phyloP scores from a whole-genome alignment of 2,329 filamentous ascomycete species.

The Neonectria faginata region DNA sequence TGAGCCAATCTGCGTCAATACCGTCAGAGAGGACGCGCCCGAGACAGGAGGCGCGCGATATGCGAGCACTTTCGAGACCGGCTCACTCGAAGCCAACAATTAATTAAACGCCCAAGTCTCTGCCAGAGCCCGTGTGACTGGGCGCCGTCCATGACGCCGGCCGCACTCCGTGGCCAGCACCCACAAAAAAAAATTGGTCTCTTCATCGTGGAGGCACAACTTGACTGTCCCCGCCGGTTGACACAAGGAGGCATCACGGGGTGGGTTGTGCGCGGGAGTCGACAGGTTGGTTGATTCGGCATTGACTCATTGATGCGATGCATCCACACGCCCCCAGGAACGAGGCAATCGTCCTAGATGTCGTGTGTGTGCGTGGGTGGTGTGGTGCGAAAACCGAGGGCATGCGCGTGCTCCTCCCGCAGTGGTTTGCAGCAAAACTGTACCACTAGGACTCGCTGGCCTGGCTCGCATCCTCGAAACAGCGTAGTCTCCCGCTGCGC shows the following conservation, averaged over 20 bases:
- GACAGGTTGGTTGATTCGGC: conserved; percentile 32
- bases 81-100: conserved; percentile 1
- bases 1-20: conserved; percentile 7
- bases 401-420: conserved; percentile 38
- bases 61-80: conserved; percentile 2
- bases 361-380: conserved; percentile 12
- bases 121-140: conserved; percentile 3
- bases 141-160: conserved; percentile 7
- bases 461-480: conserved; percentile 7
- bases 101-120: conserved; percentile 14
- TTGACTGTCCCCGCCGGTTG: conserved; percentile 21
- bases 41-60: neutral
- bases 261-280: conserved; percentile 21
- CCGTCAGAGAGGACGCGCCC: conserved; percentile 5
- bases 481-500: conserved; percentile 9
- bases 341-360: conserved; percentile 27
- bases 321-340: conserved; percentile 19
- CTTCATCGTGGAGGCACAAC: conserved; percentile 1
- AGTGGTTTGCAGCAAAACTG: conserved; percentile 35
- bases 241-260: conserved; percentile 38
- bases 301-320: conserved; percentile 40
- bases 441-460: conserved; percentile 12
- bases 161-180: conserved; percentile 2
- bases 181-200: conserved; percentile 1
- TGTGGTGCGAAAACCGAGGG: conserved; percentile 23